Evolutionary conservation across 352 stramenopile species (phyloP).

Genomic region (Lagenidium sp.): DNA sequence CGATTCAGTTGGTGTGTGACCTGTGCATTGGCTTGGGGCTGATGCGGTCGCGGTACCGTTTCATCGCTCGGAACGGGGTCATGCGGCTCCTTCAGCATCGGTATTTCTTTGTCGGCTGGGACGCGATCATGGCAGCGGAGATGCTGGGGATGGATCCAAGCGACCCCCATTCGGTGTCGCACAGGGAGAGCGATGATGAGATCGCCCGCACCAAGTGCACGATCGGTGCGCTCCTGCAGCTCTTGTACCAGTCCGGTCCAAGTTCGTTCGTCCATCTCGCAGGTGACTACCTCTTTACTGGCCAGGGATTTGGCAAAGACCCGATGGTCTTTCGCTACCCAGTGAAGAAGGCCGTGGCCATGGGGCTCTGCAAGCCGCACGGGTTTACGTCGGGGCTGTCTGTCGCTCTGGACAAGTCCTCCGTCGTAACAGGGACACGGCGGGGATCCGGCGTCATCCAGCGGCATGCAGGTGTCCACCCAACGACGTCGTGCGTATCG

Average conservation of each 20-base stretch:
- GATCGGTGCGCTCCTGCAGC: conserved; percentile 22
- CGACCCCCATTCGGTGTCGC: conserved; percentile 10
- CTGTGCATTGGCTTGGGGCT: conserved; percentile 8
- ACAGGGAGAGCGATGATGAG: conserved; percentile 14
- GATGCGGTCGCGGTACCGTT: conserved; percentile 19
- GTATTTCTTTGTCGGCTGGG: conserved; percentile 34
- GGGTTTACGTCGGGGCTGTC: too few relatives aligned
- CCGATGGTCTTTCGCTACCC: conserved; percentile 4
- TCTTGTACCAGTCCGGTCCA: conserved; percentile 26
- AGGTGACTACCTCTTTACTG: conserved; percentile 25
- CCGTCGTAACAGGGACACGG: not conserved
- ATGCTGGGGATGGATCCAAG: conserved; percentile 28
- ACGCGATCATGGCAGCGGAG: conserved; percentile 22
- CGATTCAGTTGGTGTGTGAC: conserved; percentile 9
- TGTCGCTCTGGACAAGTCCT: too few relatives aligned
- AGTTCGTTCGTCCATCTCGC: conserved; percentile 23
- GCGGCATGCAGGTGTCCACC: not conserved
- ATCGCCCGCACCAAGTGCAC: conserved; percentile 19
- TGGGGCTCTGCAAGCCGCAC: conserved; percentile 24
- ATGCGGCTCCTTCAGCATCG: conserved; percentile 23
- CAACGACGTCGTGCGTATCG: not conserved
- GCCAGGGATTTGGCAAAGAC: conserved; percentile 17
- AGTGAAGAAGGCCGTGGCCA: conserved; percentile 16
- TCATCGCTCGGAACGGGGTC: conserved; percentile 17
- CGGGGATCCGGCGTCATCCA: not conserved